phyloP scores from a whole-genome alignment of 2,329 filamentous ascomycete species.

The Trichoderma polysporum region DNA sequence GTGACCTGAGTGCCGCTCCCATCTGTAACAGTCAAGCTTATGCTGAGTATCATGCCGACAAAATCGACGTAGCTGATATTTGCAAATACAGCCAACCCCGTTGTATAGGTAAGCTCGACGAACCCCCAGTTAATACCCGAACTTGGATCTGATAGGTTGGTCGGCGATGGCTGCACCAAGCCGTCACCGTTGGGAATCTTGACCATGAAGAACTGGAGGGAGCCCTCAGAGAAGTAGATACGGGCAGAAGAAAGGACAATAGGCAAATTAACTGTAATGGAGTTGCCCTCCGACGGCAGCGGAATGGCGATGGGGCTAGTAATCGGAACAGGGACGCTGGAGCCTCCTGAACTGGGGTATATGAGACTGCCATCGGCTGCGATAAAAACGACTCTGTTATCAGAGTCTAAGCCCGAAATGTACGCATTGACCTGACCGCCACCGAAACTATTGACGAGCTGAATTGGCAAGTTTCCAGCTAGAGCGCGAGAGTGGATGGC shows the following conservation, averaged over 20 bases:
- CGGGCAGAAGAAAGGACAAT: slow-evolving; percentile 44
- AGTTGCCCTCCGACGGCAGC: slow-evolving; percentile 40
- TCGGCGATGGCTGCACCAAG: slow-evolving; percentile 50
- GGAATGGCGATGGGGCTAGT: slow-evolving; percentile 44
- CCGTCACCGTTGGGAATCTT: slow-evolving; percentile 33
- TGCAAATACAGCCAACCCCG: slow-evolving; percentile 41
- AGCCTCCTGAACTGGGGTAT: slow-evolving; percentile 43
- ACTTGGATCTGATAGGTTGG: slow-evolving; percentile 45
- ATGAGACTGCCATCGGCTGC: slow-evolving; percentile 40
- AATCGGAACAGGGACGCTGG: slow-evolving; percentile 38
- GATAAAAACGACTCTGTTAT: slow-evolving; percentile 44
- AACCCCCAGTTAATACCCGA: slow-evolving; percentile 49
- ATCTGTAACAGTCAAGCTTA: slow-evolving; percentile 41
- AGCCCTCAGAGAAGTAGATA: slow-evolving; percentile 46
- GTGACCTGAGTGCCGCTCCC: slow-evolving; percentile 40
- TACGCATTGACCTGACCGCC: slow-evolving; percentile 44
- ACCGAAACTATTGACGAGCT: slow-evolving; percentile 46
- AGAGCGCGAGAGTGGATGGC: slow-evolving; percentile 9
- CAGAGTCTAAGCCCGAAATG: slow-evolving; percentile 44
- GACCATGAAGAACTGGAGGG: slow-evolving; percentile 45
- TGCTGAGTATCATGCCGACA: slow-evolving; percentile 51
- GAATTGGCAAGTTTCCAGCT: slow-evolving; percentile 27
- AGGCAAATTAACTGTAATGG: slow-evolving; percentile 41
- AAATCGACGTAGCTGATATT: slow-evolving; percentile 55
- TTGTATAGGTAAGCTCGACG: slow-evolving; percentile 47